Percentiles rank a stretch among this genome's conserved stretches.
Evolutionary conservation across 1,284 basidiomycete species (phyloP).

Genomic region (Pascua guehoae): DNA sequence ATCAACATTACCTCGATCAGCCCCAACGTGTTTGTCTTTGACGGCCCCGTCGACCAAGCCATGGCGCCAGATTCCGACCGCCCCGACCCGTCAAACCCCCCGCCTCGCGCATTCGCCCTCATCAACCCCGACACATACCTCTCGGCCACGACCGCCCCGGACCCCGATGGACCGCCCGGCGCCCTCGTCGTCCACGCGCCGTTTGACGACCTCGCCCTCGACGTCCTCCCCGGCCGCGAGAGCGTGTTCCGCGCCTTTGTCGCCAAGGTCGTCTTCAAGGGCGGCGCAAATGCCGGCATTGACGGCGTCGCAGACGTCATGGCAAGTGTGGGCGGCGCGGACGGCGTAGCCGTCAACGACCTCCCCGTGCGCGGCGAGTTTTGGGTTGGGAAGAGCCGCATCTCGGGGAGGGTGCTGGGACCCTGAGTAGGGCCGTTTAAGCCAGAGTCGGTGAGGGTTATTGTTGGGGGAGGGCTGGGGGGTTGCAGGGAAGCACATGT

Average conservation of each 20-base stretch:
- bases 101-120: conserved; percentile 23
- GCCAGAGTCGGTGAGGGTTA: too few relatives aligned
- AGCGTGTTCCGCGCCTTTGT: conserved; percentile 43
- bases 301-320: conserved; percentile 37
- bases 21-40: conserved; percentile 46
- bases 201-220: conserved; percentile 37
- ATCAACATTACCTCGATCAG: conserved; percentile 36
- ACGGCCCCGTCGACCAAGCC: conserved; percentile 28
- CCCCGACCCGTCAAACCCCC: conserved; percentile 18
- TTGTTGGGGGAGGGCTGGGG: too few relatives aligned
- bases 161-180: conserved; percentile 20
- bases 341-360: conserved; percentile 26
- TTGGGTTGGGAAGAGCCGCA: conserved; percentile 21
- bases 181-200: conserved; percentile 40
- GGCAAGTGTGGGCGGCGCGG: conserved; percentile 29
- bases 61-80: conserved; percentile 1
- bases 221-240: conserved; percentile 43
- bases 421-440: background rate
- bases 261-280: conserved; percentile 46
- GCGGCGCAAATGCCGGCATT: conserved; percentile 46
- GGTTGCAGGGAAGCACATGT: too few relatives aligned
- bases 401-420: too few relatives aligned
- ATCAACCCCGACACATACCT: conserved; percentile 22
- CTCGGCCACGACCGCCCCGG: conserved; percentile 14
- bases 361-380: conserved; percentile 44